Percentiles rank a stretch among this genome's conserved stretches.
Conservation (phyloP, 2,329 filamentous ascomycete species). For the Penicillium brasilianum region DNA sequence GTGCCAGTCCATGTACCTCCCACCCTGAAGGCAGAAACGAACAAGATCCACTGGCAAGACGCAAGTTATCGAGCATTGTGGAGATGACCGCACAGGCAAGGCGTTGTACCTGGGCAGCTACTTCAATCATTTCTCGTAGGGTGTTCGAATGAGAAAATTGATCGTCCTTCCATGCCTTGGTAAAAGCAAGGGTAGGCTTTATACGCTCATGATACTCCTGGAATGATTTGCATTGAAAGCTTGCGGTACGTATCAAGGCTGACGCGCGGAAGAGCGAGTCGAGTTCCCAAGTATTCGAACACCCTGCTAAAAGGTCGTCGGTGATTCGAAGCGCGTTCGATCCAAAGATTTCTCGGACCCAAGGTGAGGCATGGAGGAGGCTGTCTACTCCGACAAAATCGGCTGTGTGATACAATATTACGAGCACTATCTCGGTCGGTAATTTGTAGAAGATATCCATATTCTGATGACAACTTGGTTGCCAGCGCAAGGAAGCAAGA, state of each 20-base stretch:
- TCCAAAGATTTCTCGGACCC: not conserved
- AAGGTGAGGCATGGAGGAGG: not conserved
- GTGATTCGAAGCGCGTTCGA: not conserved
- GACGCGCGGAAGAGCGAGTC: not conserved
- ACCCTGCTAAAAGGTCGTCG: not conserved
- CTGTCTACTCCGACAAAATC: not conserved
- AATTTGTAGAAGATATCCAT: not conserved
- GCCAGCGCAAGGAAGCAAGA: too few species aligned
- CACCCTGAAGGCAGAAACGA: not conserved
- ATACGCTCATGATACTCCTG: not conserved
- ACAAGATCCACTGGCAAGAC: not conserved
- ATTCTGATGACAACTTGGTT: too few species aligned
- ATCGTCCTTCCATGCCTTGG: not conserved
- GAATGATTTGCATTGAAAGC: not conserved
- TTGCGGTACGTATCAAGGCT: not conserved
- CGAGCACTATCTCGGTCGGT: not conserved
- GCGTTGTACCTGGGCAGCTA: not conserved
- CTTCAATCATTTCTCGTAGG: not conserved
- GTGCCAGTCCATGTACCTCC: not conserved
- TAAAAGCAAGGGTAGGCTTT: not conserved
- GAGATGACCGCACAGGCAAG: not conserved
- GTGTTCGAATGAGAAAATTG: not conserved
- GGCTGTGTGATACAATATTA: not conserved
- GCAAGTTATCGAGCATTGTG: not conserved
- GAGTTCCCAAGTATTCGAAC: not conserved